phyloP scores from a whole-genome alignment of 75 land plant genomes.

The Sequoia sempervirens region DNA sequence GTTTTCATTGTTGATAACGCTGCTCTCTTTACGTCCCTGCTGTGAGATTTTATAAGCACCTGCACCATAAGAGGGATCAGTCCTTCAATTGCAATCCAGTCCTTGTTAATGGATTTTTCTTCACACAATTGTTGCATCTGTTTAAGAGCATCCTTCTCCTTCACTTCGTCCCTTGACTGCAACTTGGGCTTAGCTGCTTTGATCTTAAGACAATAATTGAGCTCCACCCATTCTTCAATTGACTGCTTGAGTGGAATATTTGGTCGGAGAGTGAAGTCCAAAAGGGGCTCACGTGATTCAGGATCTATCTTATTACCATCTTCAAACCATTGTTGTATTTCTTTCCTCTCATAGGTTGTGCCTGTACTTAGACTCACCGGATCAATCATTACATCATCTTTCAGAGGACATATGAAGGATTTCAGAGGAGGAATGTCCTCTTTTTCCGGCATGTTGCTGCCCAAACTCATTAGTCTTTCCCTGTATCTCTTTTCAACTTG shows the following conservation, averaged over 20 bases:
- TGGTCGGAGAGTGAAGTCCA: constrained; percentile 33
- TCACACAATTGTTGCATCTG: constrained; percentile 36
- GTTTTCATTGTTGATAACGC: constrained; percentile 30
- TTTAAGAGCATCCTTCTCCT: constrained; percentile 25
- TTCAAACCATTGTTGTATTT: constrained; percentile 43
- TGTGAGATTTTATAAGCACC: constrained; percentile 25
- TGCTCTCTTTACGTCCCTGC: constrained; percentile 21
- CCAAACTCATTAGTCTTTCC: constrained; percentile 20
- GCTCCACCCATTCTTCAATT: constrained; percentile 64
- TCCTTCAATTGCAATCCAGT: constrained; percentile 57
- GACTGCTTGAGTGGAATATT: constrained; percentile 42
- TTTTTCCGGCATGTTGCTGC: constrained; percentile 8
- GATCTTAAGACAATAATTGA: constrained; percentile 51
- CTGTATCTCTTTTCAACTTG: constrained; percentile 28
- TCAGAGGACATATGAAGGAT: constrained; percentile 46
- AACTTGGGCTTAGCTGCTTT: constrained; percentile 37
- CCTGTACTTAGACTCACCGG: constrained; percentile 53
- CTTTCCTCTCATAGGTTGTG: constrained; percentile 42
- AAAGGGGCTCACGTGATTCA: constrained; percentile 30
- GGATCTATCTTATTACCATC: constrained; percentile 44
- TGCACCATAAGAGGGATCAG: constrained; percentile 25
- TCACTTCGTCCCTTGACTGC: constrained; percentile 19
- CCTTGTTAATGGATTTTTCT: constrained; percentile 40
- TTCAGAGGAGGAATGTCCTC: constrained; percentile 35
- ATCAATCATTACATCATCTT: constrained; percentile 41